Base-by-base conservation (phyloP, 805 yeast species). In the Blastobotrys peoriensis region DNA sequence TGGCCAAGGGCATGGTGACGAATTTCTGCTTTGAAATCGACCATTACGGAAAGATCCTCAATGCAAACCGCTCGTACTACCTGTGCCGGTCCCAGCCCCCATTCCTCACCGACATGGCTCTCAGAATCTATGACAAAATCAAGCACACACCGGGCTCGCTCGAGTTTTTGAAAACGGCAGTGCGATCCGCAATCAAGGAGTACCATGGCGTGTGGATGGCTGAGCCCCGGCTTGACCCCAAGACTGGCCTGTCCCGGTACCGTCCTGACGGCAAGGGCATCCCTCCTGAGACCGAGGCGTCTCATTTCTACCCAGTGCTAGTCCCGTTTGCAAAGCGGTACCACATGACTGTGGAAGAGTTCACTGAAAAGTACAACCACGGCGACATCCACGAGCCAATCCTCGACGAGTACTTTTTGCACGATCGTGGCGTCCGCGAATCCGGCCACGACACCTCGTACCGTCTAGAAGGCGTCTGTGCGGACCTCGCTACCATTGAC, bases 81-180 rank as follows among this genome's bases (percentile, higher is more conserved):
- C 67, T 91, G 38, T 81, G 91, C 47, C 76, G 98, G 55, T 86
- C 97, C 0, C 98, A 93, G 65, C 98, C 98, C 2, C 98, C 98
- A 8, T 91, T 91, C 60, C 67, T 93, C 47, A 89, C 98, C 0
- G 98, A 91, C 63, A 85, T 93, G 95, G 82, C 93, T 0, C 57
- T 84, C 39, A 68, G 78, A 46, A 79, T 86, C 0, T 85, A 75
- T 59, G 67, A 78, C 15, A 78, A 78, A 49, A 74, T 81, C 50
- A 52, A 55, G 33, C 53, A 58, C 20, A 36, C 58, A 5, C 48
- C 55, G 2, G 57, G 52, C 5, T 78, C 85, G 3, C 49, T 75
- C 6, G 81, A 77, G 40, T 78, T 93, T 44, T 67, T 91, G 47
- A 63, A 68, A 46, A 70, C 86, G 47, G 77, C 96, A 0, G 68